phyloP scores from a whole-genome alignment of 345 rosid genomes.

The Alliaria petiolata region DNA sequence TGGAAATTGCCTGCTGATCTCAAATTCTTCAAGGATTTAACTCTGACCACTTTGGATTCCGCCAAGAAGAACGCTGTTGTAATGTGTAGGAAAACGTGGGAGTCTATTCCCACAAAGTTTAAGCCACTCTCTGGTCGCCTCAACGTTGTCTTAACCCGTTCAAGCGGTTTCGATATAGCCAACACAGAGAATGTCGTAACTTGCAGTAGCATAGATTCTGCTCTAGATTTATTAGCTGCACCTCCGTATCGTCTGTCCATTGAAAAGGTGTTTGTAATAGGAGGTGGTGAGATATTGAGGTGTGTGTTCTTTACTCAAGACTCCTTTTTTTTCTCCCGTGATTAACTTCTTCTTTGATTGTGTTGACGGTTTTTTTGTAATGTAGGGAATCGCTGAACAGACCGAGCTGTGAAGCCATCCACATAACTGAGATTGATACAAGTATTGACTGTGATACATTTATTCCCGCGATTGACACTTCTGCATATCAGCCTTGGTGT shows the following conservation, averaged over 20 bases:
- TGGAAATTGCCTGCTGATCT: conserved; percentile 89
- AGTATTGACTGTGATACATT: conserved; percentile 83
- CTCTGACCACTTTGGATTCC: conserved; percentile 54
- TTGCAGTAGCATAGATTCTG: conserved; percentile 77
- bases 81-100: conserved; percentile 98
- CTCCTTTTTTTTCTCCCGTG: neutral
- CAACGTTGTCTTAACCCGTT: conserved; percentile 89
- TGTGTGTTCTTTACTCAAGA: conserved; percentile 17
- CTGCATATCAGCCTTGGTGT: conserved; percentile 81
- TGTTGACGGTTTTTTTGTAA: neutral
- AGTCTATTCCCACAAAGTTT: conserved; percentile 67
- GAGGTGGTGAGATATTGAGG: conserved; percentile 87
- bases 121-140: conserved; percentile 87
- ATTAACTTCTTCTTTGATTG: neutral
- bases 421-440: conserved; percentile 76
- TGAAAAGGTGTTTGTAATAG: conserved; percentile 90
- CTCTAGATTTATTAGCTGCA: conserved; percentile 67
- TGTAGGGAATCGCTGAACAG: conserved; percentile 79
- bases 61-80: conserved; percentile 81
- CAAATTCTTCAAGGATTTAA: conserved; percentile 75
- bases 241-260: conserved; percentile 80
- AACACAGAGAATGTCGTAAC: conserved; percentile 89
- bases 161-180: conserved; percentile 77
- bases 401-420: conserved; percentile 81
- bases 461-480: conserved; percentile 64